These are phyloP conservation scores for Ambrosia trifida DNA, from an alignment of 129 eudicot genomes.

Conservation along the genomic window DNA sequence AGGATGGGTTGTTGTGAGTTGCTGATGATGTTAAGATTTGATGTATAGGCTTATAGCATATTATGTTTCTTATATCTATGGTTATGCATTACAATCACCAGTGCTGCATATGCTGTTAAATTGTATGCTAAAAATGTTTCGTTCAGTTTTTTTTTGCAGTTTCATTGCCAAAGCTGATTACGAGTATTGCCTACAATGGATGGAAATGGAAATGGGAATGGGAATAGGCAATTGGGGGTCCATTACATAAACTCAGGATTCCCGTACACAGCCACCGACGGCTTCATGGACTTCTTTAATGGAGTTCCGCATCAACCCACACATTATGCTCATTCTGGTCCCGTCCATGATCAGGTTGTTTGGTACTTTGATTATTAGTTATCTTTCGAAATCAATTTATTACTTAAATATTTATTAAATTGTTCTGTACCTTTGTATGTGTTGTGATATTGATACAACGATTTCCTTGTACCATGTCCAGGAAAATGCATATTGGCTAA, in stretches of 20 bases:
- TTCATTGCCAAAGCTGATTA: not conserved
- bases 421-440: not conserved
- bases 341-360: slow-evolving; percentile 59
- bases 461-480: slow-evolving; percentile 24
- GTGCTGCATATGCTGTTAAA: slow-evolving; percentile 8
- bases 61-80: not conserved
- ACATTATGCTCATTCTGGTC: slow-evolving; percentile 54
- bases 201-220: slow-evolving; percentile 51
- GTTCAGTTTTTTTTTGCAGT: slow-evolving; percentile 31
- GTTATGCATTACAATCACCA: slow-evolving; percentile 4
- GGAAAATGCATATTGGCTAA: slow-evolving; percentile 79
- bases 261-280: slow-evolving; percentile 53
- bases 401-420: not conserved
- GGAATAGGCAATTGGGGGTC: slow-evolving; percentile 54
- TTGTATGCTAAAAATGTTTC: slow-evolving; percentile 2
- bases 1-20: slow-evolving; percentile 19
- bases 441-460: not conserved
- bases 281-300: slow-evolving; percentile 65
- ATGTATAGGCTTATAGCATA: slow-evolving; percentile 2
- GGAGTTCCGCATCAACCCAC: slow-evolving; percentile 55
- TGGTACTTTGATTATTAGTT: not conserved
- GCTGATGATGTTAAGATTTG: not conserved
- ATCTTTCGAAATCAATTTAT: not conserved
- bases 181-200: slow-evolving; percentile 41
- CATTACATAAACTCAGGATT: slow-evolving; percentile 63